These are phyloP conservation scores for Fusarium euwallaceae DNA, from an alignment of 2,329 filamentous ascomycete genomes.

Conservation along the genomic window DNA sequence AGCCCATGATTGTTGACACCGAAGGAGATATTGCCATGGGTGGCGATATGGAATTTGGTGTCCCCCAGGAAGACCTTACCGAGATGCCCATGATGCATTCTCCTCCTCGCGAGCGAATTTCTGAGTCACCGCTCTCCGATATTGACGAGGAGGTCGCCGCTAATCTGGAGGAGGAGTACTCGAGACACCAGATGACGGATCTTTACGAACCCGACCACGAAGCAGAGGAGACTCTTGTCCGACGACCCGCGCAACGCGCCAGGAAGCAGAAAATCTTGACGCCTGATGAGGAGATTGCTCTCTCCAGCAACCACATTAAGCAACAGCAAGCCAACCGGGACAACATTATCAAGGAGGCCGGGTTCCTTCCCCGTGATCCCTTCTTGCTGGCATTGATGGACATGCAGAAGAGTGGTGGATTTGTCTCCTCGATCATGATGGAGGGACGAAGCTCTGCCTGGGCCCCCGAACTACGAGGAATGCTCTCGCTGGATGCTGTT, in stretches of 20 bases:
- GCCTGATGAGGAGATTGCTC: slow-evolving; percentile 84
- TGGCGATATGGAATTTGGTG: slow-evolving; percentile 72
- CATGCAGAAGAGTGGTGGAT: slow-evolving; percentile 91
- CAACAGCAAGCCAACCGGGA: slow-evolving; percentile 88
- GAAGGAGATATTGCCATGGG: slow-evolving; percentile 74
- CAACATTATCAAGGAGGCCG: slow-evolving; percentile 85
- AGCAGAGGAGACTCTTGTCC: slow-evolving; percentile 69
- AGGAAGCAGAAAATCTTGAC: slow-evolving; percentile 84
- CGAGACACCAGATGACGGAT: slow-evolving; percentile 66
- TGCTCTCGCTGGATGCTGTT: slow-evolving; percentile 88
- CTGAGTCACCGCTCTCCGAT: slow-evolving; percentile 78
- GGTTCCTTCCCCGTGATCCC: slow-evolving; percentile 89
- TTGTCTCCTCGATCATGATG: slow-evolving; percentile 88
- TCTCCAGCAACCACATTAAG: slow-evolving; percentile 83
- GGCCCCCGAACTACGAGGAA: slow-evolving; percentile 93
- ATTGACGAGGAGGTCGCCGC: slow-evolving; percentile 74
- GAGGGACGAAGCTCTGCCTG: slow-evolving; percentile 83
- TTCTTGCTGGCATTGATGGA: slow-evolving; percentile 89
- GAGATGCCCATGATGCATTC: slow-evolving; percentile 65
- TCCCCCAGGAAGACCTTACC: slow-evolving; percentile 70
- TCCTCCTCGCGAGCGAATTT: slow-evolving; percentile 65
- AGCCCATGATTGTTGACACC: slow-evolving; percentile 70
- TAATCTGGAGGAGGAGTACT: slow-evolving; percentile 71
- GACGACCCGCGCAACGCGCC: slow-evolving; percentile 78
- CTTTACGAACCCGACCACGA: slow-evolving; percentile 74